Conservation (phyloP, 768 basidiomycete genomes). For the Cytidiella melzeri region DNA sequence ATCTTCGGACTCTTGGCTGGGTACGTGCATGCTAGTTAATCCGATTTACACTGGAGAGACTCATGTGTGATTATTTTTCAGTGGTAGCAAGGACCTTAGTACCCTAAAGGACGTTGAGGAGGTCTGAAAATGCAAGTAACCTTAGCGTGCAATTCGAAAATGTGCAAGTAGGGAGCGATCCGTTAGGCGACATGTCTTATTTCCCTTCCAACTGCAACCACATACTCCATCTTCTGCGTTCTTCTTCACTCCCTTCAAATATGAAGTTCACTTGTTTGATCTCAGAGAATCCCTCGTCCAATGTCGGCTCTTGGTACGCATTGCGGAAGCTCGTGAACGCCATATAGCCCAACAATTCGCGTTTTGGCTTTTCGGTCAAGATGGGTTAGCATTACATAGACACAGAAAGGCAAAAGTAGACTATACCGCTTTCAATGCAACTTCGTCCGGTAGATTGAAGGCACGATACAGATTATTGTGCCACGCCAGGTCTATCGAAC, state of each 20-base stretch:
- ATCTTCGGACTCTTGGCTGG: conserved; percentile 52
- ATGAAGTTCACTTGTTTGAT: conserved; percentile 75
- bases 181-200: conserved; percentile 21
- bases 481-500: conserved; percentile 76
- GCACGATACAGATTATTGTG: conserved; percentile 93
- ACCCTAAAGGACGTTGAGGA: background rate
- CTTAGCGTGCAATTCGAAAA: too few species aligned
- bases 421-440: conserved; percentile 15
- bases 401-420: too few species aligned
- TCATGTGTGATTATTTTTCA: background rate
- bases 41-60: background rate
- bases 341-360: conserved; percentile 50
- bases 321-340: conserved; percentile 55
- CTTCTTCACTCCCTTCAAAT: conserved; percentile 72
- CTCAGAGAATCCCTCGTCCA: conserved; percentile 71
- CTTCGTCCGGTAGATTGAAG: conserved; percentile 46
- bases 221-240: conserved; percentile 68
- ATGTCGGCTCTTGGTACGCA: conserved; percentile 59
- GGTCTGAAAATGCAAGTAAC: too few species aligned
- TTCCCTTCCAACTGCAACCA: conserved; percentile 81
- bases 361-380: conserved; percentile 42
- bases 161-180: too few species aligned
- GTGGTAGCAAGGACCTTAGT: background rate
- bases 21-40: conserved; percentile 38
- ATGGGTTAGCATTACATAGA: too few species aligned